A percentile compares a stretch with the other conserved stretches of the same genome.
phyloP scores from a whole-genome alignment of 208 protist genomes.

The Leishmania tropica region DNA sequence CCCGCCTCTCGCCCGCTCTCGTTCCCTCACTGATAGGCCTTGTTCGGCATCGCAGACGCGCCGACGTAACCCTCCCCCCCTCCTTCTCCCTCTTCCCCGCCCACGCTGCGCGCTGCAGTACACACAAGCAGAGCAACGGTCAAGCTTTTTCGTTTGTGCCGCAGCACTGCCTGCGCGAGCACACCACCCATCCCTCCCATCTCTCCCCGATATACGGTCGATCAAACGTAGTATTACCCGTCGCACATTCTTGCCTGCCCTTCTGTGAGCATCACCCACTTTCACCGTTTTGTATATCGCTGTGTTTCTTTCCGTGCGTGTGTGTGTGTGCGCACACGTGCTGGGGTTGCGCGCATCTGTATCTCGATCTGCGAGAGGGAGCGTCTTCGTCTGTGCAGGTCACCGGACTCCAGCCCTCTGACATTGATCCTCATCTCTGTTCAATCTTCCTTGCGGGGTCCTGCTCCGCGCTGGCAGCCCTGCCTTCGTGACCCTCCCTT shows the following conservation, averaged over 20 bases:
- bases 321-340: background rate
- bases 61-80: background rate
- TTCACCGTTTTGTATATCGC: background rate
- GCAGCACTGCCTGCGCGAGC: background rate
- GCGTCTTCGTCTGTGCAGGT: background rate
- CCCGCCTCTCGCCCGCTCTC: background rate
- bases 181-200: background rate
- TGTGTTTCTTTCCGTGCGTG: no score
- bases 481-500: background rate
- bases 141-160: no score
- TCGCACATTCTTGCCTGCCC: background rate
- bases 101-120: background rate
- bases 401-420: background rate
- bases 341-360: background rate
- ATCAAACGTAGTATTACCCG: background rate
- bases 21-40: background rate
- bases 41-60: background rate
- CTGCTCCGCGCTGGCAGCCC: background rate
- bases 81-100: background rate
- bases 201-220: background rate
- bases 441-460: background rate
- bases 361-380: background rate
- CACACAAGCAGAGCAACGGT: background rate
- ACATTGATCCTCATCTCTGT: background rate
- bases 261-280: background rate